Conservation (phyloP, 352 stramenopile species). For the Plasmopara halstedii region DNA sequence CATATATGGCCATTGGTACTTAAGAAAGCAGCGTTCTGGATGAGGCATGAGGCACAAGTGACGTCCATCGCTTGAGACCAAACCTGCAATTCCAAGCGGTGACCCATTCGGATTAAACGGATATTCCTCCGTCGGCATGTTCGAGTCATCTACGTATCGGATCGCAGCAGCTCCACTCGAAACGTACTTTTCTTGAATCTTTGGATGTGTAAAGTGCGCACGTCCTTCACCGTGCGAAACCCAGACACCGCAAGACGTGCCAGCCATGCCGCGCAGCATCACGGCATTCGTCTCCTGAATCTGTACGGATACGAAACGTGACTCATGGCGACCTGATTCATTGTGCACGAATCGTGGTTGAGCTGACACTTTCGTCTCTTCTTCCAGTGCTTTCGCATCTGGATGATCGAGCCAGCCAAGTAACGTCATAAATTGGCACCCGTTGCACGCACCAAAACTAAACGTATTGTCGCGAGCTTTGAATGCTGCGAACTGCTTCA, state of each 20-base stretch:
- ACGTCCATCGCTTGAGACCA: conserved; percentile 95
- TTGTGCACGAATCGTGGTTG: conserved; percentile 98
- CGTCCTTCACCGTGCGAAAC: conserved; percentile 90
- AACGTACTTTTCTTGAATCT: conserved; percentile 85
- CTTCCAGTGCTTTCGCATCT: conserved; percentile 43
- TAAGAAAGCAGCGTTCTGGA: conserved; percentile 95
- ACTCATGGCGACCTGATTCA: conserved; percentile 94
- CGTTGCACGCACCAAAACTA: conserved; percentile 98
- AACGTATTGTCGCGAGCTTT: conserved; percentile 95
- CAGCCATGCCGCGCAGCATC: conserved; percentile 98
- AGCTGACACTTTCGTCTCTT: conserved; percentile 43
- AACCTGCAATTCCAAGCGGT: conserved; percentile 92
- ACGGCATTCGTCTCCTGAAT: conserved; percentile 93
- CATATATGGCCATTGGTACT: conserved; percentile 97
- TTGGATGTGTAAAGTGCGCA: conserved; percentile 94
- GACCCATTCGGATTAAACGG: conserved; percentile 99
- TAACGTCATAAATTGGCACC: conserved; percentile 99
- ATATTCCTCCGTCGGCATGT: conserved; percentile 93
- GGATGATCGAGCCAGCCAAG: conserved; percentile 93
- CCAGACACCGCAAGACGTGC: conserved; percentile 96
- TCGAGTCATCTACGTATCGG: conserved; percentile 96
- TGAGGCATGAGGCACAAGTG: conserved; percentile 99
- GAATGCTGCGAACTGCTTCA: conserved; percentile 96
- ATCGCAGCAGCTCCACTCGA: conserved; percentile 91
- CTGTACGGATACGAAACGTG: conserved; percentile 93